A percentile compares a stretch with the other conserved stretches of the same genome.
Evolutionary conservation across 2,329 filamentous ascomycete species (phyloP).

Genomic region (Colletotrichum camelliae): DNA sequence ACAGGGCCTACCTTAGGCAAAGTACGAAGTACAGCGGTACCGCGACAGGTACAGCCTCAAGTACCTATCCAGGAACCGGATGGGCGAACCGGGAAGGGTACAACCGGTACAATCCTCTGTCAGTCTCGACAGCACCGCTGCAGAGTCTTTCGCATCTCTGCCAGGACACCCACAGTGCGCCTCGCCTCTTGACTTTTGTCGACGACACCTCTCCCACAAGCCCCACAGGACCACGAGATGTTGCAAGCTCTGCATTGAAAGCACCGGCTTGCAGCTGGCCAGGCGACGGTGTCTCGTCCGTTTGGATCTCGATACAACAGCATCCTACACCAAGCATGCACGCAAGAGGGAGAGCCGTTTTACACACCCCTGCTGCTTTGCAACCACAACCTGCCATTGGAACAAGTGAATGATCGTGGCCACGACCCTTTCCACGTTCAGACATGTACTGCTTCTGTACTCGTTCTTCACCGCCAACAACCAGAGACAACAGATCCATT

Average conservation of each 20-base stretch:
- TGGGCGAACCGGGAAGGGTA: slow-evolving; percentile 11
- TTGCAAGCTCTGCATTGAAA: slow-evolving; percentile 18
- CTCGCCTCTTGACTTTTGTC: neutral
- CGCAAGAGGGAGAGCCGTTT: neutral
- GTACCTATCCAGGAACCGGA: slow-evolving; percentile 19
- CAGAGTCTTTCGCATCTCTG: neutral
- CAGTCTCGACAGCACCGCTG: neutral
- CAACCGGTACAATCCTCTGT: neutral
- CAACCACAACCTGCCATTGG: slow-evolving; percentile 4
- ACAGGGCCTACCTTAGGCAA: neutral
- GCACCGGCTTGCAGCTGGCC: slow-evolving; percentile 12
- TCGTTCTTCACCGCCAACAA: slow-evolving; percentile 14
- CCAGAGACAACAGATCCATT: slow-evolving; percentile 9
- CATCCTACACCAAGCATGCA: slow-evolving; percentile 7
- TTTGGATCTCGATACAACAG: slow-evolving; percentile 20
- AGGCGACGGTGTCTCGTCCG: slow-evolving; percentile 12
- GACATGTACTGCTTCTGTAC: neutral
- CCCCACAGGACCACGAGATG: slow-evolving; percentile 20
- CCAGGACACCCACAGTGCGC: slow-evolving; percentile 7
- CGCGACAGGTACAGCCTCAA: slow-evolving; percentile 6
- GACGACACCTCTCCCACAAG: neutral
- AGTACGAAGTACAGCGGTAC: neutral
- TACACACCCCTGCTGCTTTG: slow-evolving; percentile 6
- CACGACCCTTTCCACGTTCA: neutral
- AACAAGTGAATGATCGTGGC: neutral